phyloP scores from a whole-genome alignment of 495 filamentous ascomycete genomes.

The Cetradonia linearis region DNA sequence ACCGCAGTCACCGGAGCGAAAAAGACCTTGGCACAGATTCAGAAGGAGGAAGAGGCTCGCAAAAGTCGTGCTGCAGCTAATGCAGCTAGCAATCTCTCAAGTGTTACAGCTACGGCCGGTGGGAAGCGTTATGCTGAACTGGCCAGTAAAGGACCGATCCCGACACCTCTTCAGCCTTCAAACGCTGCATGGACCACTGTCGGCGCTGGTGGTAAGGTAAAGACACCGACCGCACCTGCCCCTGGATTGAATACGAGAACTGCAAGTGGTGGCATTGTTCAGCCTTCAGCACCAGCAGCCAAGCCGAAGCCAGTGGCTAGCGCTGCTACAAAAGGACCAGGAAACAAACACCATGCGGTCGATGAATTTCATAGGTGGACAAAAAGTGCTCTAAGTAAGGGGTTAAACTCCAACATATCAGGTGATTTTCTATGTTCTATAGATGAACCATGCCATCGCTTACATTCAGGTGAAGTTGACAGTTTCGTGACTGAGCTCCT shows the following conservation, averaged over 20 bases:
- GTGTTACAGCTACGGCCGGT: constrained; percentile 40
- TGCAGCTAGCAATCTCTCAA: constrained; percentile 36
- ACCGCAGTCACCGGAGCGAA: constrained; percentile 44
- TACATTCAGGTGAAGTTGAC: constrained; percentile 51
- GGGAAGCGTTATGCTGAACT: constrained; percentile 94
- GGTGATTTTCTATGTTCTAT: constrained; percentile 31
- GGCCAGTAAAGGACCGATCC: constrained; percentile 62
- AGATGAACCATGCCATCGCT: neutral
- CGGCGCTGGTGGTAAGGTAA: constrained; percentile 86
- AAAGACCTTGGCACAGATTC: constrained; percentile 92
- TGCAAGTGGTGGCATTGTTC: constrained; percentile 38
- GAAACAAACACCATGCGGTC: constrained; percentile 48
- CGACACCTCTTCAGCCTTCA: constrained; percentile 29
- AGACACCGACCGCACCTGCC: constrained; percentile 52
- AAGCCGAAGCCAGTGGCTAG: constrained; percentile 36
- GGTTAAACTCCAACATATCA: constrained; percentile 51
- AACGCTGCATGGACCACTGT: constrained; percentile 85
- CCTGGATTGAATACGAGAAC: constrained; percentile 42
- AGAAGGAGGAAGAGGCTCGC: constrained; percentile 87
- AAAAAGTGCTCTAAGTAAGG: constrained; percentile 56
- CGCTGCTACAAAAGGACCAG: constrained; percentile 28
- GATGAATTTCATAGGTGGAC: constrained; percentile 96
- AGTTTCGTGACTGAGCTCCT: constrained; percentile 66
- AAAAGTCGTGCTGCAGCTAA: constrained; percentile 57
- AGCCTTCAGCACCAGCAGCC: constrained; percentile 32